Conservation (phyloP, 148 eudicot species). For the Chenopodium berlandieri region DNA sequence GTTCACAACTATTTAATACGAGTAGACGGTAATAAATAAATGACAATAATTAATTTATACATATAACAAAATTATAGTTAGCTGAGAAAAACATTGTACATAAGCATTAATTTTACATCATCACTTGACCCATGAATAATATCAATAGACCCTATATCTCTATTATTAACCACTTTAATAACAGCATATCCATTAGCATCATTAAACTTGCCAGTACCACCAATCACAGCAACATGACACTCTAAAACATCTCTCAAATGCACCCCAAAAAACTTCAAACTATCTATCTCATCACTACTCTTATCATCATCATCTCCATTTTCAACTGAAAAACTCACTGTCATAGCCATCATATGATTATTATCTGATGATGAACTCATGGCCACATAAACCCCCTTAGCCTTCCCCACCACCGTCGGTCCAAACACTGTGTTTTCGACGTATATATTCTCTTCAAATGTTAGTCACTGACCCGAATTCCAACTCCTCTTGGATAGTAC, state of each 20-base stretch:
- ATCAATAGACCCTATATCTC: not conserved
- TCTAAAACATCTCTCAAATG: constrained; percentile 25
- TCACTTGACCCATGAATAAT: not conserved
- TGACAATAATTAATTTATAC: too few species aligned
- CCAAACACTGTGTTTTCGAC: constrained; percentile 7
- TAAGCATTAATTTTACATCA: constrained; percentile 3
- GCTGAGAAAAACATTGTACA: constrained; percentile 22
- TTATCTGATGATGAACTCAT: not conserved
- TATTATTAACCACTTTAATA: constrained; percentile 10
- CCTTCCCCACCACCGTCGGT: constrained; percentile 5
- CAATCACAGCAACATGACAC: constrained; percentile 56
- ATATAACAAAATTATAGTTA: not conserved
- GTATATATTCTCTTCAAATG: constrained; percentile 21
- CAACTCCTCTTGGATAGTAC: constrained; percentile 8
- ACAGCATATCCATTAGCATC: constrained; percentile 60
- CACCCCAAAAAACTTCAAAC: constrained; percentile 26
- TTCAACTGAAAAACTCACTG: not conserved
- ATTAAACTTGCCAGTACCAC: constrained; percentile 57
- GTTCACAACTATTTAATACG: too few species aligned
- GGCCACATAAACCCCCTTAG: constrained; percentile 19
- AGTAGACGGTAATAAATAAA: too few species aligned
- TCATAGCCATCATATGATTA: constrained; percentile 20
- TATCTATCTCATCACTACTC: not conserved
- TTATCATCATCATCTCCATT: constrained; percentile 1
- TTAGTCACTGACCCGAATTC: constrained; percentile 13